Conservation (phyloP, 257 asterid genomes). For the Solanum piurae region DNA sequence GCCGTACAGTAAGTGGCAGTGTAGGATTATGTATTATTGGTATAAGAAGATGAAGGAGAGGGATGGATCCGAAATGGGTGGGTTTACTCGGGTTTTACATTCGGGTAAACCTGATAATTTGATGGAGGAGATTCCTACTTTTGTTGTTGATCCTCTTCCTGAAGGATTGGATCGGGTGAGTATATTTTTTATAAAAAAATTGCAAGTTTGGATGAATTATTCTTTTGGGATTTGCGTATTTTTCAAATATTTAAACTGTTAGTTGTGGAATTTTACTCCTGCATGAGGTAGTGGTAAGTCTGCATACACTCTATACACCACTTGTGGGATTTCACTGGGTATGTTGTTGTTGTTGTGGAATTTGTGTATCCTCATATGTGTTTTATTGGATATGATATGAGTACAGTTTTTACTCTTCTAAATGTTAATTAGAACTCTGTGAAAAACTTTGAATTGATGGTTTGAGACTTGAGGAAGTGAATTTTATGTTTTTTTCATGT, state of each 20-base stretch:
- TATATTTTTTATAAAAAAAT: too few species aligned
- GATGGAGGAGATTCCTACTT: constrained; percentile 92
- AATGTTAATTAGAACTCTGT: not conserved
- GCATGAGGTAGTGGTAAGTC: not conserved
- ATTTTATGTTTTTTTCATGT: not conserved
- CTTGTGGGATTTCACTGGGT: not conserved
- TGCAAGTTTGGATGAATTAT: not conserved
- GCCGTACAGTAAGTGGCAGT: constrained; percentile 89
- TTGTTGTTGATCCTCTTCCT: constrained; percentile 84
- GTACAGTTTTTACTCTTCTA: not conserved
- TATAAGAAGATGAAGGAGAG: constrained; percentile 63
- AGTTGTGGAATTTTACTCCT: not conserved
- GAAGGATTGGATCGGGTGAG: constrained; percentile 93
- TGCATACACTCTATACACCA: not conserved
- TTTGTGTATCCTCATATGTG: not conserved
- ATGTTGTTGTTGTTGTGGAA: not conserved
- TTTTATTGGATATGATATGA: not conserved
- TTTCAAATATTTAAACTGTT: not conserved
- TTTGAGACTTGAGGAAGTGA: not conserved
- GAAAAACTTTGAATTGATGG: not conserved
- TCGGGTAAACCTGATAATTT: constrained; percentile 78
- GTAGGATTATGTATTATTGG: constrained; percentile 95
- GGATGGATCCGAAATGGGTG: constrained; percentile 94
- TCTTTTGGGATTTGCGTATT: not conserved
- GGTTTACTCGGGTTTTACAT: constrained; percentile 85